A percentile compares a stretch with the other conserved stretches of the same genome.
Evolutionary conservation across 169 alveolate species (phyloP).

Genomic region (Theileria luwenshuni): DNA sequence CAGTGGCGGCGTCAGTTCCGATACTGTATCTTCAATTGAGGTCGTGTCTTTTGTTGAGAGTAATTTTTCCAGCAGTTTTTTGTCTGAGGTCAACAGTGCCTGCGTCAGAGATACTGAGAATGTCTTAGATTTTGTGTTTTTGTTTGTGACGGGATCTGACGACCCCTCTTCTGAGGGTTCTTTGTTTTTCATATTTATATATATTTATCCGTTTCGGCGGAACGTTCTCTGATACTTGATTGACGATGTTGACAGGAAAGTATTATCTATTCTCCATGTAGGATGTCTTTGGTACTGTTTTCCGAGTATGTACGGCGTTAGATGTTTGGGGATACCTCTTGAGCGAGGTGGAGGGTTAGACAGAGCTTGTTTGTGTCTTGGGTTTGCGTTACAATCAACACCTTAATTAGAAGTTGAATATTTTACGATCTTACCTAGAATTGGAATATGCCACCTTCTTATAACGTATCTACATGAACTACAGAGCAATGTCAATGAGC

Average conservation of each 20-base stretch:
- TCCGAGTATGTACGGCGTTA: slow-evolving; percentile 79
- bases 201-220: slow-evolving; percentile 49
- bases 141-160: slow-evolving; percentile 1
- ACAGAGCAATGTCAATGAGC: slow-evolving; percentile 81
- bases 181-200: not conserved
- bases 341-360: slow-evolving; percentile 84
- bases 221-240: slow-evolving; percentile 48
- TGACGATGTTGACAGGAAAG: slow-evolving; percentile 45
- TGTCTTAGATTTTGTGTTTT: slow-evolving; percentile 10
- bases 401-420: slow-evolving; percentile 53
- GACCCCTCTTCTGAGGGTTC: not conserved
- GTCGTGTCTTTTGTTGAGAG: slow-evolving; percentile 41
- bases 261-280: slow-evolving; percentile 64
- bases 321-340: slow-evolving; percentile 85
- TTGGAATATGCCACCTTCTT: slow-evolving; percentile 84
- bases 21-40: slow-evolving; percentile 59
- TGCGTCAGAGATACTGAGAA: slow-evolving; percentile 56
- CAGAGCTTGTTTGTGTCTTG: slow-evolving; percentile 84
- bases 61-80: slow-evolving; percentile 44
- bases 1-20: slow-evolving; percentile 60
- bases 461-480: slow-evolving; percentile 86
- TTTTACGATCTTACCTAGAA: slow-evolving; percentile 68
- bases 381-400: slow-evolving; percentile 87
- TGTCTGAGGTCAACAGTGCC: slow-evolving; percentile 66
- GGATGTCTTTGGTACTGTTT: slow-evolving; percentile 84